Percentiles rank a stretch among this genome's conserved stretches.
Conservation (phyloP, 495 filamentous ascomycete genomes). For the Tuber umbilicatum region DNA sequence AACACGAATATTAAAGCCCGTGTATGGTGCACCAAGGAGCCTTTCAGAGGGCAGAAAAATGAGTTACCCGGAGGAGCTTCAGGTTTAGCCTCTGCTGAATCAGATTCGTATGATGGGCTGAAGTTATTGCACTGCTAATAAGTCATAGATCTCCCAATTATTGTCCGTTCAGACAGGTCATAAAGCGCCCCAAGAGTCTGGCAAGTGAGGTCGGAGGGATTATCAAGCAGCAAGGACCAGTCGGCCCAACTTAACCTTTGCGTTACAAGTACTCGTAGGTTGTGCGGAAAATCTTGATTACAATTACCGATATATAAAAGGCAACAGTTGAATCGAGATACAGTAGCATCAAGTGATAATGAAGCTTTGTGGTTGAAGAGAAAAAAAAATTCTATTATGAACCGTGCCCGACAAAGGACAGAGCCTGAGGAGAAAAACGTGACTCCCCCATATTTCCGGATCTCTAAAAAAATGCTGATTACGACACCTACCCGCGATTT, state of each 20-base stretch:
- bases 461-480: background rate
- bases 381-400: background rate
- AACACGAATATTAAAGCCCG: background rate
- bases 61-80: background rate
- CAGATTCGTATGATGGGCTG: background rate
- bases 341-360: background rate
- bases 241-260: background rate
- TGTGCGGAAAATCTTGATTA: background rate
- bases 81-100: background rate
- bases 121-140: background rate
- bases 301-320: no score
- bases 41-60: background rate
- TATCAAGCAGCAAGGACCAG: background rate
- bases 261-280: background rate
- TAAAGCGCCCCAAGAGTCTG: background rate
- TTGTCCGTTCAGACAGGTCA: background rate
- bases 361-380: background rate
- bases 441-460: background rate
- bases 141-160: background rate
- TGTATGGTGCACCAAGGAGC: background rate
- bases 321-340: background rate
- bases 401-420: background rate
- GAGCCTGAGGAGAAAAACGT: background rate
- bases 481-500: background rate
- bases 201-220: background rate